Evolutionary conservation across 148 eudicot genomes (phyloP).

Genomic region (Chenopodium suecicum): DNA sequence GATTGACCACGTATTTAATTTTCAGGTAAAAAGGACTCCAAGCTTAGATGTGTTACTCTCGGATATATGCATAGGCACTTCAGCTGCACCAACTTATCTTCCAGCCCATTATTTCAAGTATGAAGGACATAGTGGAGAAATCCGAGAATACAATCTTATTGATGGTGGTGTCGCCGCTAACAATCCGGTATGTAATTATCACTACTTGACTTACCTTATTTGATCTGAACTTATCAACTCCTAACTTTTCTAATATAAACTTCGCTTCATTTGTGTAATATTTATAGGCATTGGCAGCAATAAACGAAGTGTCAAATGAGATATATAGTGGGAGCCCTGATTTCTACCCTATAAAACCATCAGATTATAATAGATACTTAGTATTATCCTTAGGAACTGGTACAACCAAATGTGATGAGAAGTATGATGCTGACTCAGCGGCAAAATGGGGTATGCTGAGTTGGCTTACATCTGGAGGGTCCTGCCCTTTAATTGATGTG

Average conservation of each 20-base stretch:
- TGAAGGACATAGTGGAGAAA: conserved; percentile 21
- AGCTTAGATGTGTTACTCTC: conserved; percentile 39
- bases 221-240: too few relatives aligned
- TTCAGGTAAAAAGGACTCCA: conserved; percentile 38
- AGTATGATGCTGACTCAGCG: conserved; percentile 29
- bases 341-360: conserved; percentile 33
- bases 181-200: conserved; percentile 35
- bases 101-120: conserved; percentile 42
- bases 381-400: conserved; percentile 47
- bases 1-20: too few relatives aligned
- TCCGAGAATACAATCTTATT: conserved; percentile 32
- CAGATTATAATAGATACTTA: conserved; percentile 31
- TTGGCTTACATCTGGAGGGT: conserved; percentile 29
- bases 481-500: conserved; percentile 39
- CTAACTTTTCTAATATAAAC: too few relatives aligned
- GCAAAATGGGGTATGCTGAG: conserved; percentile 41
- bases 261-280: too few relatives aligned
- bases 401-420: conserved; percentile 25
- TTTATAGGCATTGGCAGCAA: conserved; percentile 34
- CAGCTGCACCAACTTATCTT: conserved; percentile 52
- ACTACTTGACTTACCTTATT: too few relatives aligned
- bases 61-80: conserved; percentile 47
- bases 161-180: conserved; percentile 58
- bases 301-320: conserved; percentile 44
- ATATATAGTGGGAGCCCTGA: conserved; percentile 30